These are phyloP conservation scores for Dendrobium huoshanense DNA, from an alignment of 106 monocot species.

Conservation along the genomic window DNA sequence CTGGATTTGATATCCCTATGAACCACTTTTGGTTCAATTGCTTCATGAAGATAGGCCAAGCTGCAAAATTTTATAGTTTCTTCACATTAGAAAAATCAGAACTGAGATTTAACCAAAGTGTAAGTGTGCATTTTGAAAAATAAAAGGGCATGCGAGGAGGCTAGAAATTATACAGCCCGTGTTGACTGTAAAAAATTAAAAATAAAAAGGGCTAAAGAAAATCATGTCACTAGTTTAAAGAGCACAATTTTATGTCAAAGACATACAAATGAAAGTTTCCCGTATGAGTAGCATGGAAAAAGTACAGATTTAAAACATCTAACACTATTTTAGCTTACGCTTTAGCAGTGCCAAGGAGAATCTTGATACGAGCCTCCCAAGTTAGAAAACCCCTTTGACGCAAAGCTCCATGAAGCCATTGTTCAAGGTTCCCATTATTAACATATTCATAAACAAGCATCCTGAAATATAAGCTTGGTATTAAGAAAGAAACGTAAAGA, in stretches of 20 bases:
- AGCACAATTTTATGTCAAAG: constrained; percentile 1
- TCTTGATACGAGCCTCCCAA: constrained; percentile 71
- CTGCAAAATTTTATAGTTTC: constrained; percentile 20
- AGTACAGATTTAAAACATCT: neutral
- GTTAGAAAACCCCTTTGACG: constrained; percentile 42
- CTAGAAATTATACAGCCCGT: neutral
- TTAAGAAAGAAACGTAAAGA: neutral
- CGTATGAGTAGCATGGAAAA: neutral
- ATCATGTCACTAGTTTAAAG: neutral
- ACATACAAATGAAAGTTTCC: neutral
- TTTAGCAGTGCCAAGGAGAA: constrained; percentile 61
- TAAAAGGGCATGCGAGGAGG: neutral
- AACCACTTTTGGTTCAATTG: constrained; percentile 70
- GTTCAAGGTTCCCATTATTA: constrained; percentile 78
- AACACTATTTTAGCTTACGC: constrained; percentile 38
- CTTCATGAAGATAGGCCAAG: constrained; percentile 66
- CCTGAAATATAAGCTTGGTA: constrained; percentile 23
- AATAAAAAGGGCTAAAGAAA: neutral
- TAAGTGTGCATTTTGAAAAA: neutral
- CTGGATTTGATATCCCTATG: constrained; percentile 73
- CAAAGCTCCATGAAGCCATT: constrained; percentile 81
- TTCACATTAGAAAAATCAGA: constrained; percentile 1
- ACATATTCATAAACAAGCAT: constrained; percentile 85
- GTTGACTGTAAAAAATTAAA: neutral
- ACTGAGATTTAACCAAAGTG: neutral